Evolutionary conservation across 140 eudicot genomes (phyloP).

Genomic region (Oenanthe javanica): DNA sequence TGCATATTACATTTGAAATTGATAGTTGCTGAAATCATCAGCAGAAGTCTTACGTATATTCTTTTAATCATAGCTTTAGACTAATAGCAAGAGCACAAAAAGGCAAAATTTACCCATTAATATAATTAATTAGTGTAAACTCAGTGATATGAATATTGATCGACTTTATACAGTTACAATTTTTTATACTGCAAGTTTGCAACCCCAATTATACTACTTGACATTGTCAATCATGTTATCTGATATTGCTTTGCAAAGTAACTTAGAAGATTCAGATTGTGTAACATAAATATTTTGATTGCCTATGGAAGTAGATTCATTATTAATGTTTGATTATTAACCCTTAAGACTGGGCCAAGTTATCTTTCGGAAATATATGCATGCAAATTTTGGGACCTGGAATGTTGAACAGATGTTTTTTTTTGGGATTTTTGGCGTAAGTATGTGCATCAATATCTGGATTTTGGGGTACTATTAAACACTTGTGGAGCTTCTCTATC

Average conservation of each 20-base stretch:
- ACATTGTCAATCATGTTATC: background rate
- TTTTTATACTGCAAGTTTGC: background rate
- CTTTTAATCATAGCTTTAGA: background rate
- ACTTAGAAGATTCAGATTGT: background rate
- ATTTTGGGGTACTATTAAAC: background rate
- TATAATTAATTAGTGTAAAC: background rate
- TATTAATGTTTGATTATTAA: background rate
- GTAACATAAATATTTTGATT: background rate
- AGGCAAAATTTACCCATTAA: background rate
- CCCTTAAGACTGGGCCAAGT: background rate
- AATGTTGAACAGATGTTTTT: background rate
- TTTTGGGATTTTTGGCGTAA: background rate
- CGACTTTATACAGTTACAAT: background rate
- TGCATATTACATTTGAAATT: slow-evolving; percentile 3
- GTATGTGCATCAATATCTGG: background rate
- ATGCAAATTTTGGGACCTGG: background rate
- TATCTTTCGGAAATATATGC: background rate
- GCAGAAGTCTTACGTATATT: background rate
- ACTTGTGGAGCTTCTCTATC: background rate
- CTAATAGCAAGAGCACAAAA: background rate
- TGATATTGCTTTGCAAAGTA: background rate
- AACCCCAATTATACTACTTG: background rate
- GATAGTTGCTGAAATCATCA: background rate
- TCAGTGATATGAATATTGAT: background rate
- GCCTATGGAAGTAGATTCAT: background rate